Evolutionary conservation across 768 basidiomycete genomes (phyloP).

Genomic region (Kwoniella heveanensis): DNA sequence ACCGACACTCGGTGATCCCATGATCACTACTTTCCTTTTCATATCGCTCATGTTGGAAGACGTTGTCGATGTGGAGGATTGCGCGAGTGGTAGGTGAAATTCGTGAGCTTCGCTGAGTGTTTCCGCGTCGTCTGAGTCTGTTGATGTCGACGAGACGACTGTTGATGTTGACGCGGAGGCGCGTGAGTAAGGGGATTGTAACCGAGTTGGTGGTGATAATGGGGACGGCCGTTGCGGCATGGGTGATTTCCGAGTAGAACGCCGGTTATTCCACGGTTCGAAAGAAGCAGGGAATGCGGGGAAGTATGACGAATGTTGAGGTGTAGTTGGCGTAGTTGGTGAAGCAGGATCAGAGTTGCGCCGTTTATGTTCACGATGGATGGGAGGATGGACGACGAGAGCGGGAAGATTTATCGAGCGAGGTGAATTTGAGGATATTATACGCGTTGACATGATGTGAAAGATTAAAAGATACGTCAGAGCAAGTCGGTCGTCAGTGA

Average conservation of each 20-base stretch:
- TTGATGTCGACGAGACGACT: background rate
- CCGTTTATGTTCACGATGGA: constrained; percentile 20
- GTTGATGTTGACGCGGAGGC: constrained; percentile 3
- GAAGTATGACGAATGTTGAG: constrained; percentile 23
- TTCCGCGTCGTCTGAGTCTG: constrained; percentile 15
- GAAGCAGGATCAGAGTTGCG: constrained; percentile 22
- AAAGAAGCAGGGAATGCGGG: constrained; percentile 14
- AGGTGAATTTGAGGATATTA: constrained; percentile 3
- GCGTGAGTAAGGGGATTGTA: background rate
- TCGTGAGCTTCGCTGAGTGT: constrained; percentile 8
- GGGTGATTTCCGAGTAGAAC: constrained; percentile 17
- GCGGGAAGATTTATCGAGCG: constrained; percentile 20
- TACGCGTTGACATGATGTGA: constrained; percentile 3
- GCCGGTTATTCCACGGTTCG: constrained; percentile 19
- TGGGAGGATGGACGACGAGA: constrained; percentile 17
- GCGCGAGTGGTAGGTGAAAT: background rate
- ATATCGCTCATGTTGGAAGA: constrained; percentile 22
- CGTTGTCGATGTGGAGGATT: background rate
- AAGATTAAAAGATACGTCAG: background rate
- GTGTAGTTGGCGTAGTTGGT: constrained; percentile 19
- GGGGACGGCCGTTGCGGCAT: background rate
- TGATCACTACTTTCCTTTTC: constrained; percentile 56
- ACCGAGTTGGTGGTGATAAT: constrained; percentile 9
- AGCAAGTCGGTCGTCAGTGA: background rate
- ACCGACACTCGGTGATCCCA: constrained; percentile 56